These are phyloP conservation scores for Pouteria campechiana DNA, from an alignment of 179 eudicot genomes.

Conservation along the genomic window DNA sequence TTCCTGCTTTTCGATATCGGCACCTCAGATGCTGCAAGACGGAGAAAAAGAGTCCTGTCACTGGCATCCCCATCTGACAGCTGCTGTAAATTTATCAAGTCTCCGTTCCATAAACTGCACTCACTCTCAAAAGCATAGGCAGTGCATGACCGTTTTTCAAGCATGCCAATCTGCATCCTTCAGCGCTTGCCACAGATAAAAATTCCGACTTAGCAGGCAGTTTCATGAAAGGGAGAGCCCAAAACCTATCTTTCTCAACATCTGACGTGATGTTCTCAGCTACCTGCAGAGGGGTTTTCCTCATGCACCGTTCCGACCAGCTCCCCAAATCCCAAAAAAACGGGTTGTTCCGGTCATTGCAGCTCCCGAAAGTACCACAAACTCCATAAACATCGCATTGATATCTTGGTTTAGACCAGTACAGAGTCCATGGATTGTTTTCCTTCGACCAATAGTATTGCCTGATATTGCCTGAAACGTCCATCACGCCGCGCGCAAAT, in stretches of 20 bases:
- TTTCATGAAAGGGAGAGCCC: background rate
- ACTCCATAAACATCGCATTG: too few species aligned
- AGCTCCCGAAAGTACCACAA: background rate
- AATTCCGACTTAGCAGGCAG: background rate
- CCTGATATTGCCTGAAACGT: background rate
- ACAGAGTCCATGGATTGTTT: background rate
- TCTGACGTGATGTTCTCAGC: background rate
- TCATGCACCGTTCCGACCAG: slow-evolving; percentile 6
- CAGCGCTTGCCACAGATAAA: background rate
- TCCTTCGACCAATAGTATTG: background rate
- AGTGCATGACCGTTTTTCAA: slow-evolving; percentile 19
- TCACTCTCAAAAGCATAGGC: slow-evolving; percentile 13
- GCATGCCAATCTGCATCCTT: slow-evolving; percentile 5
- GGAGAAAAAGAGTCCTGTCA: slow-evolving; percentile 14
- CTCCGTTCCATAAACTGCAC: slow-evolving; percentile 14
- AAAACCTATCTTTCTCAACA: background rate
- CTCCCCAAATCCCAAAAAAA: background rate
- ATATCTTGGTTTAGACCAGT: background rate
- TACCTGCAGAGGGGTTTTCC: slow-evolving; percentile 3
- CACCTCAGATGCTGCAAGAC: slow-evolving; percentile 20
- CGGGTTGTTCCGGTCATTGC: background rate
- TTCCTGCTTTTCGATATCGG: slow-evolving; percentile 4
- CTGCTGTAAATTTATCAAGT: slow-evolving; percentile 7
- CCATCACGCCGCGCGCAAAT: background rate
- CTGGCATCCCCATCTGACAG: slow-evolving; percentile 4